Conservation (phyloP, 2,329 filamentous ascomycete species). For the Myotisia sp. region DNA sequence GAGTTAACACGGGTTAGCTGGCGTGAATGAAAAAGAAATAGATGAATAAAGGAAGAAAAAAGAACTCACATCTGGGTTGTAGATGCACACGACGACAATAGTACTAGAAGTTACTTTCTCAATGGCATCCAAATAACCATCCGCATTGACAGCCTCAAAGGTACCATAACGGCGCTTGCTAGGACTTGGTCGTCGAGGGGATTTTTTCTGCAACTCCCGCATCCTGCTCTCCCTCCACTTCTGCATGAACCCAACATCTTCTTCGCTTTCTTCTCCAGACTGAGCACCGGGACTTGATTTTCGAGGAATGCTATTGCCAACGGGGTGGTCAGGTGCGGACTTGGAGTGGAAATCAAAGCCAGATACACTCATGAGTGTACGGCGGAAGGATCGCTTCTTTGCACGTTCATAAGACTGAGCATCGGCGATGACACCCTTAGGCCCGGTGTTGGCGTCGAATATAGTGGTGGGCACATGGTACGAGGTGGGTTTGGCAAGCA, state of each 20-base stretch:
- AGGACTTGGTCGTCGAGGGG: conserved; percentile 57
- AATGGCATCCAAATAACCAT: conserved; percentile 89
- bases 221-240: conserved; percentile 73
- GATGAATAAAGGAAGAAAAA: background rate
- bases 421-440: conserved; percentile 39
- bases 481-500: conserved; percentile 25
- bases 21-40: background rate
- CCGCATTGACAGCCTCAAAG: conserved; percentile 71
- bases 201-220: conserved; percentile 56
- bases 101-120: conserved; percentile 74
- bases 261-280: conserved; percentile 23
- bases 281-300: conserved; percentile 9
- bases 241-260: conserved; percentile 63
- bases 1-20: conserved; percentile 1
- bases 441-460: conserved; percentile 37
- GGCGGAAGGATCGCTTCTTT: conserved; percentile 34
- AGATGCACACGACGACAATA: conserved; percentile 83
- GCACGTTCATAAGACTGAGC: conserved; percentile 37
- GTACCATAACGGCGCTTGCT: conserved; percentile 64
- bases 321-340: conserved; percentile 9
- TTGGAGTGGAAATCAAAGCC: conserved; percentile 20
- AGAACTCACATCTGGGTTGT: conserved; percentile 48
- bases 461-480: conserved; percentile 33
- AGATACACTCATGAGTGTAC: conserved; percentile 26
- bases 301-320: background rate